A percentile compares a stretch with the other conserved stretches of the same genome.
phyloP scores from a whole-genome alignment of 1,139 yeast genomes.

The Kodamaea fungicola region DNA sequence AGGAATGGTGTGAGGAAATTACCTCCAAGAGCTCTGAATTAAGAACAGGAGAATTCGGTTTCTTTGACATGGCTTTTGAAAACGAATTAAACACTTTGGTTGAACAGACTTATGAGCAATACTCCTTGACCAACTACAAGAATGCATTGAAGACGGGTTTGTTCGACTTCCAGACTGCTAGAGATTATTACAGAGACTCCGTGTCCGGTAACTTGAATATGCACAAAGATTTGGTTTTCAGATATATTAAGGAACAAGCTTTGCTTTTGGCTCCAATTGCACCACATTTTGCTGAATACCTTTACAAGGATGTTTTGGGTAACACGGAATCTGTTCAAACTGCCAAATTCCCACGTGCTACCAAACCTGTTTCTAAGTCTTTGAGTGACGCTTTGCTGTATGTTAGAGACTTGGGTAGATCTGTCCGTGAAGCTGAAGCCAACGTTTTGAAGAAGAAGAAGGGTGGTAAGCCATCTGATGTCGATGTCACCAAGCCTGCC shows the following conservation, averaged over 20 bases:
- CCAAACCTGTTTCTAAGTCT: slow-evolving; percentile 60
- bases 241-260: slow-evolving; percentile 82
- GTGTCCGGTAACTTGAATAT: slow-evolving; percentile 56
- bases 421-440: slow-evolving; percentile 92
- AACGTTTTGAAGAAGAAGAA: slow-evolving; percentile 86
- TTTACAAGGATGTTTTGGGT: slow-evolving; percentile 79
- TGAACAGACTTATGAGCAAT: slow-evolving; percentile 67
- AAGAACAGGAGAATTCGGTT: slow-evolving; percentile 66
- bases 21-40: slow-evolving; percentile 49
- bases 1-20: slow-evolving; percentile 91
- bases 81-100: slow-evolving; percentile 88
- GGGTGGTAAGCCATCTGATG: slow-evolving; percentile 70
- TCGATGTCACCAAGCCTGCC: slow-evolving; percentile 71
- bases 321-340: slow-evolving; percentile 59
- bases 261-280: slow-evolving; percentile 87
- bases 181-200: slow-evolving; percentile 94
- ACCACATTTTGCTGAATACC: slow-evolving; percentile 91
- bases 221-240: slow-evolving; percentile 79
- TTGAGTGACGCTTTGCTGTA: slow-evolving; percentile 70
- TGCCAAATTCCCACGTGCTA: slow-evolving; percentile 74
- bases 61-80: slow-evolving; percentile 87
- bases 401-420: slow-evolving; percentile 71
- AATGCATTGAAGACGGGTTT: slow-evolving; percentile 86
- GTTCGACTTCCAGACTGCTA: slow-evolving; percentile 89
- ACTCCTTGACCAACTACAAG: slow-evolving; percentile 74